Evolutionary conservation across 2,329 filamentous ascomycete genomes (phyloP), one percentile per base, ranked within the genome.

Genomic region (Aspergillus tanneri): DNA sequence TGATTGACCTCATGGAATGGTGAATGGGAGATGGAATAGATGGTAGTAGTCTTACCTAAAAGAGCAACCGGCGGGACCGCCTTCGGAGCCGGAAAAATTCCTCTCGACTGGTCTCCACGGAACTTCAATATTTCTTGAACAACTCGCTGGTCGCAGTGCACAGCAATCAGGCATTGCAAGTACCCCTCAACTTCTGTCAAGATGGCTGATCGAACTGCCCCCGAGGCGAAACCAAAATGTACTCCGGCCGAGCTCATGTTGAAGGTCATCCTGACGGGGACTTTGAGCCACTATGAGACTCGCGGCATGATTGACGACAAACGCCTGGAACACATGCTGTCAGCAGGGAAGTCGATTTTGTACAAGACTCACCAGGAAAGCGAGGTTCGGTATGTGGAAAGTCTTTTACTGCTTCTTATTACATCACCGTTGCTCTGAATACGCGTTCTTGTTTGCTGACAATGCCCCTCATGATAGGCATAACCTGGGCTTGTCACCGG

Each of bases 261-360:
- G 41, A 76, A 76, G 59, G 65, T 77, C 16, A 69, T 77, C 24
- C 58, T 77, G 34, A 68, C 68, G 24, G 72, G 73, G 37, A 76
- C 74, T 21, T 61, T 76, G 57, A 79, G 80, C 49, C 82, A 85
- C 61, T 85, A 84, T 71, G 78, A 80, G 60, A 77, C 75, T 44
- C 74, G 78, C 5, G 78, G 76, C 21, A 82, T 84, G 65, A 77
- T 85, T 59, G 77, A 80, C 53, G 78, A 82, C 49, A 76, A 77
- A 50, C 78, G 77, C 16, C 68, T 84, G 61, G 79, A 81, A 49
- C 70, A 75, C 55, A 75, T 82, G 69, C 71, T 85, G 43, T 77
- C 80, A 43, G 76, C 80, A 24, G 78, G 79, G 50, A 84, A 84
- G 63, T 78, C 79, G 56, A 82, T 80, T 39, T 65, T 84, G 16